Evolutionary conservation across 768 basidiomycete species (phyloP).

Genomic region (Leccinum arenicola): DNA sequence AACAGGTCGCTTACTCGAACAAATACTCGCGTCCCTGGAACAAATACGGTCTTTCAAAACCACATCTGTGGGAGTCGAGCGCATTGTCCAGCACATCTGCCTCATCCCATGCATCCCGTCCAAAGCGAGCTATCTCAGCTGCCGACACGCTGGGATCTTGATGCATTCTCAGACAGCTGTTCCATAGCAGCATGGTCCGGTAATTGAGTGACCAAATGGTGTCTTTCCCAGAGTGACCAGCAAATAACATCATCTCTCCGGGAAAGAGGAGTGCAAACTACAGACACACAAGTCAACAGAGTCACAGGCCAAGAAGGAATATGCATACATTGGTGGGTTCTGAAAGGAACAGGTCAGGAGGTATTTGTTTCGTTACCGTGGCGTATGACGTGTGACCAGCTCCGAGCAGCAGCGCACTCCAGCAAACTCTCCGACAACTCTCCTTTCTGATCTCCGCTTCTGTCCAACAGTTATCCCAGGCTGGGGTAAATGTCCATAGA

Average conservation of each 20-base stretch:
- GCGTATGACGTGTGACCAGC: conserved; percentile 65
- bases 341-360: conserved; percentile 52
- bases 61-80: conserved; percentile 62
- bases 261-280: conserved; percentile 76
- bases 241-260: conserved; percentile 53
- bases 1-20: conserved; percentile 64
- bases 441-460: conserved; percentile 68
- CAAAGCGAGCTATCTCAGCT: conserved; percentile 57
- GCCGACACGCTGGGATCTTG: conserved; percentile 40
- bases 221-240: conserved; percentile 47
- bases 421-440: conserved; percentile 68
- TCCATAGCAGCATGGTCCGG: conserved; percentile 69
- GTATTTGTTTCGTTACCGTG: conserved; percentile 39
- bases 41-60: conserved; percentile 62
- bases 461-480: conserved; percentile 58
- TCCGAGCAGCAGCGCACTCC: conserved; percentile 64
- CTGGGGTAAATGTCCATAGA: conserved; percentile 61
- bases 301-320: background rate
- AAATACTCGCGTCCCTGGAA: conserved; percentile 72
- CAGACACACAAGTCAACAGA: conserved; percentile 3
- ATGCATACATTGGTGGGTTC: conserved; percentile 63
- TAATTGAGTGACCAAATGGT: conserved; percentile 76
- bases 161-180: conserved; percentile 65
- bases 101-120: conserved; percentile 67
- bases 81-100: conserved; percentile 63